Evolutionary conservation across 1,284 basidiomycete genomes (phyloP), one percentile per base, ranked within the genome.

Genomic region (Gomphus bonarii): DNA sequence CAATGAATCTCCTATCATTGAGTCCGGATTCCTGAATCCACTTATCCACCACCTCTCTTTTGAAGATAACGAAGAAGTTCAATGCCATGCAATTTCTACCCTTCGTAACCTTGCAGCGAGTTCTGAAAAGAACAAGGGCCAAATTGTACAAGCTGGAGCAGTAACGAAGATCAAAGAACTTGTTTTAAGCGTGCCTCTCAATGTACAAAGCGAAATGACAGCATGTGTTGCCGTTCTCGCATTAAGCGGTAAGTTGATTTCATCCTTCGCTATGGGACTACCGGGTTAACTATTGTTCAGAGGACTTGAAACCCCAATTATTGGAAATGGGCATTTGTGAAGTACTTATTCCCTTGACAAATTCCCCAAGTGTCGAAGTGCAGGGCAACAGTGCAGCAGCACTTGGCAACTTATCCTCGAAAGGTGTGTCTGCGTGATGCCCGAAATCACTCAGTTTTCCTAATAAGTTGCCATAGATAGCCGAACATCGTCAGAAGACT

Each of bases 141-240:
- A 95, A 7, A 99, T 99, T 59, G 95, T 99, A 55, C 91, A 97
- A 69, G 97, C 97, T 4, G 97, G 97, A 9, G 97, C 97, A n/a
- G 89, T 98, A 5, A 91, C 95, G 69, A 86, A 91, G 55, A 99
- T 99, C 74, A 97, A 97, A 74, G 93, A 98, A 66, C 76, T 99
- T 16, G 94, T 99, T 2, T 76, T 99, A 40, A 88, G 90, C 66
- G 95, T 98, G 0, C 95, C 97, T 1, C 84, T 97, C 73, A 91
- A 91, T 62, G 97, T 99, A 10, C 97, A 99, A 73, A 95, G 92
- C 69, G 97, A 99, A 73, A 99, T 99, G 97, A 99, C 97, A 25
- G 97, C 97, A 6, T 99, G 95, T 66, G 90, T 97, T 22, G 97
- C 97, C 18, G 94, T 97, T 14, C 72, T 97, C 61, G 94, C 94